These are phyloP conservation scores for Castanopsis chinensis DNA, from an alignment of 306 rosid species.

Conservation along the genomic window DNA sequence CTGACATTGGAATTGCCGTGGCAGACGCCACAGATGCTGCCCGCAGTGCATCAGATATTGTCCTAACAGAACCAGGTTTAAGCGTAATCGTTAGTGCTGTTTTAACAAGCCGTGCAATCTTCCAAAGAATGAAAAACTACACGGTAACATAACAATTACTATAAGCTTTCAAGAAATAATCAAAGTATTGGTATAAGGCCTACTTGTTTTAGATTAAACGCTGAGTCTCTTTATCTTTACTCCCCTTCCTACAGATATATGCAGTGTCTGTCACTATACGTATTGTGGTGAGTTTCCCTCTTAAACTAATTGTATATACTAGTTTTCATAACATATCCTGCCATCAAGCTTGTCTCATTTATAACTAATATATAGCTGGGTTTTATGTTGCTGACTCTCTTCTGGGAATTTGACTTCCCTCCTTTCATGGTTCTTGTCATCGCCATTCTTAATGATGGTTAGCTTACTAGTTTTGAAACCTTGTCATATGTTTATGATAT, in stretches of 20 bases:
- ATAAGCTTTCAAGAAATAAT: background rate
- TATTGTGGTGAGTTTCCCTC: constrained; percentile 55
- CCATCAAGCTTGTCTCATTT: constrained; percentile 17
- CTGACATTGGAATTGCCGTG: constrained; percentile 80
- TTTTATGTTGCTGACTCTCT: constrained; percentile 56
- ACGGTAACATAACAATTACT: constrained; percentile 42
- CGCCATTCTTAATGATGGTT: constrained; percentile 79
- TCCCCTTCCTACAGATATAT: constrained; percentile 50
- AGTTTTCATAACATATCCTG: constrained; percentile 15
- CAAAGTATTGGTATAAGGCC: background rate
- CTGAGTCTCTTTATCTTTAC: background rate
- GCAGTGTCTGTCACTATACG: constrained; percentile 81
- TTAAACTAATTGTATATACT: background rate
- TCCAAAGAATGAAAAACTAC: constrained; percentile 78
- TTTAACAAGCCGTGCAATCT: constrained; percentile 74
- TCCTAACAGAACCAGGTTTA: constrained; percentile 73
- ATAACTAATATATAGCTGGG: constrained; percentile 43
- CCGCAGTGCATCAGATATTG: constrained; percentile 73
- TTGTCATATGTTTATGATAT: background rate
- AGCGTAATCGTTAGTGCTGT: constrained; percentile 82
- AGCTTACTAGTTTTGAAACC: constrained; percentile 21
- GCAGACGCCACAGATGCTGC: constrained; percentile 82
- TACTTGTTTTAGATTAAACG: constrained; percentile 6
- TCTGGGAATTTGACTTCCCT: constrained; percentile 73
- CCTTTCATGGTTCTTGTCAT: constrained; percentile 82